Percentiles rank a stretch among this genome's conserved stretches.
Evolutionary conservation across 495 filamentous ascomycete species (phyloP).

Genomic region (Hypoxylon perforatum): DNA sequence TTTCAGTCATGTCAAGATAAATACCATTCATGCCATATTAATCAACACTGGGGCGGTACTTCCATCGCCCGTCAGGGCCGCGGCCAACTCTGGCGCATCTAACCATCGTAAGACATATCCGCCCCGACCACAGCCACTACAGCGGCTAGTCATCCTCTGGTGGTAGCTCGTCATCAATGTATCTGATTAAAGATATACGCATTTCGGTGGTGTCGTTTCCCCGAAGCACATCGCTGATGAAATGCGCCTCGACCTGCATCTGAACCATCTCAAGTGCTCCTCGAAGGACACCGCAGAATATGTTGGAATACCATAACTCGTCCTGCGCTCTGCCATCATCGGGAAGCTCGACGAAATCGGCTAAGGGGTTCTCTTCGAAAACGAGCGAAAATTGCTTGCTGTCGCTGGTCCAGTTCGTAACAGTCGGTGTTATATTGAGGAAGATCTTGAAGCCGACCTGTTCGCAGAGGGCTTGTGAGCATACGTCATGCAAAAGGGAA

Average conservation of each 20-base stretch:
- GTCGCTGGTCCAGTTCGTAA: slow-evolving; percentile 95
- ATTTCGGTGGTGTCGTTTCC: slow-evolving; percentile 98
- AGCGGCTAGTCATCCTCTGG: slow-evolving; percentile 85
- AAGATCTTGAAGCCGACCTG: slow-evolving; percentile 99
- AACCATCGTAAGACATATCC: background rate
- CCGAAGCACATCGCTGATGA: slow-evolving; percentile 92
- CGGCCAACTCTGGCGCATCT: no score
- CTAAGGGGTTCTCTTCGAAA: slow-evolving; percentile 96
- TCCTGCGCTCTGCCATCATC: slow-evolving; percentile 96
- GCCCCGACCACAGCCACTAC: background rate
- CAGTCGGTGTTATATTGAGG: slow-evolving; percentile 93
- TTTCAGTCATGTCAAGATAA: no score
- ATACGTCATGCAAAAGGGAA: background rate
- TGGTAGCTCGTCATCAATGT: slow-evolving; percentile 97
- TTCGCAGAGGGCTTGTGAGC: slow-evolving; percentile 8
- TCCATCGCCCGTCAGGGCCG: no score
- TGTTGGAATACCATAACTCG: slow-evolving; percentile 98
- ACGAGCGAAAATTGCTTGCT: slow-evolving; percentile 95
- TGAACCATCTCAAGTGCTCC: slow-evolving; percentile 98
- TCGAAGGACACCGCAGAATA: slow-evolving; percentile 90
- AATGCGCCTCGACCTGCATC: slow-evolving; percentile 98
- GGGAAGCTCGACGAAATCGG: slow-evolving; percentile 96
- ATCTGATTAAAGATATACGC: slow-evolving; percentile 89
- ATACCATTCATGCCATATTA: no score
- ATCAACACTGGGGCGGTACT: no score